Evolutionary conservation across 306 rosid genomes (phyloP).

Genomic region (Vigna trinervia): DNA sequence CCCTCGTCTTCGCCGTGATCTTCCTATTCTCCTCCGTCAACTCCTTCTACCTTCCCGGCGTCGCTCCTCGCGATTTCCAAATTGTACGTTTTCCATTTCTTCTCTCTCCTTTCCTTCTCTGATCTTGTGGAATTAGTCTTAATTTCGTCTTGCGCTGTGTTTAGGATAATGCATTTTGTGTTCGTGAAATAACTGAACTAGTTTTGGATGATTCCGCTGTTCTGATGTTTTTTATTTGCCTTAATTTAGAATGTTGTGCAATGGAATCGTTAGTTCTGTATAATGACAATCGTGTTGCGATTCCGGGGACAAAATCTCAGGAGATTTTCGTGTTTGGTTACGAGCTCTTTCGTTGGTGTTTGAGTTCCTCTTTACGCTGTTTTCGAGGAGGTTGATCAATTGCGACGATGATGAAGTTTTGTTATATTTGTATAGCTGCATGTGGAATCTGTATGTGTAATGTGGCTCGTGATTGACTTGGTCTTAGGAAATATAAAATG

Average conservation of each 20-base stretch:
- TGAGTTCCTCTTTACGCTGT: constrained; percentile 13
- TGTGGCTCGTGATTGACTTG: constrained; percentile 8
- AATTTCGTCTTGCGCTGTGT: not conserved
- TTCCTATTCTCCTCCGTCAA: constrained; percentile 63
- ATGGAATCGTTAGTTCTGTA: constrained; percentile 8
- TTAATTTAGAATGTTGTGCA: constrained; percentile 5
- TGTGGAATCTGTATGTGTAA: constrained; percentile 6
- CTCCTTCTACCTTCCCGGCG: constrained; percentile 98
- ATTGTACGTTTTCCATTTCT: constrained; percentile 50
- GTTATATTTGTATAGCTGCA: constrained; percentile 11
- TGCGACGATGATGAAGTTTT: constrained; percentile 19
- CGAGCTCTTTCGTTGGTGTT: constrained; percentile 8
- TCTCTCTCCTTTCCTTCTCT: constrained; percentile 17
- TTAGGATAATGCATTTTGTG: not conserved
- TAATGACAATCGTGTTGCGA: not conserved
- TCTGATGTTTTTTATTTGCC: constrained; percentile 21
- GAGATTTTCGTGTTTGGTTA: constrained; percentile 19
- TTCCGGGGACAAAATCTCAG: constrained; percentile 3
- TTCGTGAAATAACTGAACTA: not conserved
- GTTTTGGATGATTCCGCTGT: constrained; percentile 23
- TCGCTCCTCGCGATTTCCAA: constrained; percentile 97
- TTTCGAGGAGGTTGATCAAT: not conserved
- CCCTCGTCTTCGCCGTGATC: constrained; percentile 51
- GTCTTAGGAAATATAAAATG: not conserved
- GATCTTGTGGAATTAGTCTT: constrained; percentile 49